Base-by-base conservation (phyloP, 1,139 yeast genomes). In the Saccharomycopsis crataegensis region DNA sequence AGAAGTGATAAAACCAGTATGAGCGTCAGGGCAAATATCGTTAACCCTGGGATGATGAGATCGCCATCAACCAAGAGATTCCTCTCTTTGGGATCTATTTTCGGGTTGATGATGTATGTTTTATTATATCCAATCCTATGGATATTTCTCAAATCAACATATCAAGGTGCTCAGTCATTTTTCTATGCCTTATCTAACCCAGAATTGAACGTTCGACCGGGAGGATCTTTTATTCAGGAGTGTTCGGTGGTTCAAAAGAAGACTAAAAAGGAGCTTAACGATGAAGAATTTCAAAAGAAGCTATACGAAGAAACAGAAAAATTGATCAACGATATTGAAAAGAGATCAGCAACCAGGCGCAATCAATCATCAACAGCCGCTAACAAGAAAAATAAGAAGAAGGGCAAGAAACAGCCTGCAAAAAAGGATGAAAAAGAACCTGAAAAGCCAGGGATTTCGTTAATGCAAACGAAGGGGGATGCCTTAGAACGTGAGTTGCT, bases 41-140 rank as follows among this genome's bases (percentile, higher is more conserved):
- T 87, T 5, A 94, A 93, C 64, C 99, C 99, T 0, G 99, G 99
- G 0, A 62, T 91, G 50, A 86, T 88, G 84, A 77, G 98, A 62
- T 82, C 96, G 1, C 87, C 95, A 1, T 82, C 94, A 41, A 84
- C 93, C 48, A 80, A 95, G 62, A 77, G 97, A 57, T 81, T 84
- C 49, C 59, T 87, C 9, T 82, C 95, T 9, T 75, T 87, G 70
- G 98, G 99, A 0, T 74, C 87, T 0, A 62, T 93, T 1, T 69
- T 78, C 66, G 94, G 96, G 1, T 72, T 93, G 49, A 32, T 85
- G 0, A 33, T 83, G 3, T 93, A 93, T 67, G 58, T 89, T 43
- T 5, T 90, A 2, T 59, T 86, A 50, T 87, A 83, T 71, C 99
- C 99, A 2, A 51, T 93, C 0, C 81, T 91, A 78, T 91, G 88